These are phyloP conservation scores for Dictyostelium purpureum DNA, from an alignment of 78 protist species.

Conservation along the genomic window DNA sequence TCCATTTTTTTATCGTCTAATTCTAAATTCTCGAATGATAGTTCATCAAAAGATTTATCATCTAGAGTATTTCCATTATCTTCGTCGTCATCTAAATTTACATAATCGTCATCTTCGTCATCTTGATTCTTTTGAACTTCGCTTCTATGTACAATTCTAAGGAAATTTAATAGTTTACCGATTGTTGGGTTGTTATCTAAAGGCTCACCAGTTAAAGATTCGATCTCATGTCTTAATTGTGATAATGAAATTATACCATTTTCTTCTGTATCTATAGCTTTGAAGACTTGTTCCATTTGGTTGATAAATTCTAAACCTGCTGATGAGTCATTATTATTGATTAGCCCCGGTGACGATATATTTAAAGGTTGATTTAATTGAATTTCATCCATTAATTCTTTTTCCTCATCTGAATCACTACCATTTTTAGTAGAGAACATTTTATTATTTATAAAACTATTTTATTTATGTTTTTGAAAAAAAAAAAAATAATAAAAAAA, in stretches of 20 bases:
- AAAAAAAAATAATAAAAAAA: too few relatives aligned
- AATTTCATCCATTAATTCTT: constrained; percentile 23
- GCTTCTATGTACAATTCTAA: constrained; percentile 39
- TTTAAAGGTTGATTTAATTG: background rate
- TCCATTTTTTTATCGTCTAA: background rate
- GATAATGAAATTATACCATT: constrained; percentile 34
- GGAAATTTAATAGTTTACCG: constrained; percentile 15
- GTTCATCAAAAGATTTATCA: background rate
- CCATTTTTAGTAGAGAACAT: background rate
- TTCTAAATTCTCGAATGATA: constrained; percentile 1
- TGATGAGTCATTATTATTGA: background rate
- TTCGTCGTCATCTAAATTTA: background rate
- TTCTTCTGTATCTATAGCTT: constrained; percentile 30
- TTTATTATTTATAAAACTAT: background rate
- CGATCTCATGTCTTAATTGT: constrained; percentile 57
- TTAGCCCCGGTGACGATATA: background rate
- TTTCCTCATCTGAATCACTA: background rate
- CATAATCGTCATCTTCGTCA: background rate
- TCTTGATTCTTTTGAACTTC: background rate
- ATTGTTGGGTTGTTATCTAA: constrained; percentile 38
- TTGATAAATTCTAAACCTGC: constrained; percentile 25
- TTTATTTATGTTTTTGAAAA: too few relatives aligned
- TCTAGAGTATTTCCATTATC: background rate
- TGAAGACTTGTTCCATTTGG: constrained; percentile 74
- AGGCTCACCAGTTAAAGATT: constrained; percentile 13